Conservation (phyloP, 2,329 filamentous ascomycete species). For the Ophiocordyceps camponoti-floridani region DNA sequence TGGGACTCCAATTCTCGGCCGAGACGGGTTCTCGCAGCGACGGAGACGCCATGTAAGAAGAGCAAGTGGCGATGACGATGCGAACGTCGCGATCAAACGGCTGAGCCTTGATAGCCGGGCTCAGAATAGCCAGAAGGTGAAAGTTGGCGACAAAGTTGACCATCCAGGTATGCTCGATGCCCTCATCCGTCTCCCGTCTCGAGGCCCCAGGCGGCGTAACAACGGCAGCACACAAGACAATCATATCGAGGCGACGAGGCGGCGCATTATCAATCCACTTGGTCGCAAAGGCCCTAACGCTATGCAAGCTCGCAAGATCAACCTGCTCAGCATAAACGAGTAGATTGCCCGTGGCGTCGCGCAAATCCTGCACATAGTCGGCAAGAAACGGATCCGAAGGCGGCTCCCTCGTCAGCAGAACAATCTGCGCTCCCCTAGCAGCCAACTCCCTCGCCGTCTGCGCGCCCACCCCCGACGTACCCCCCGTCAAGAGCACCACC, state of each 20-base stretch:
- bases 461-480: conserved; percentile 83
- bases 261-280: conserved; percentile 96
- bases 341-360: conserved; percentile 58
- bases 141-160: conserved; percentile 94
- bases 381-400: conserved; percentile 74
- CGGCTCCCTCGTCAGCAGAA: conserved; percentile 71
- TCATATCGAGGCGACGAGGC: conserved; percentile 72
- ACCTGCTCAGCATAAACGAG: conserved; percentile 93
- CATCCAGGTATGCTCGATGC: conserved; percentile 80
- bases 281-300: conserved; percentile 81
- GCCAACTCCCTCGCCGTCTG: conserved; percentile 59
- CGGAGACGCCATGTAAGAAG: conserved; percentile 67
- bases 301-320: conserved; percentile 74
- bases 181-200: conserved; percentile 50
- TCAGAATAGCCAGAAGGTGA: conserved; percentile 80
- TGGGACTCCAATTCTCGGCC: conserved; percentile 34
- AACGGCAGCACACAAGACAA: conserved; percentile 72
- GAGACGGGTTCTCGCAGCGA: conserved; percentile 37
- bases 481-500: conserved; percentile 84
- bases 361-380: conserved; percentile 82
- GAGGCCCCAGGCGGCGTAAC: conserved; percentile 50
- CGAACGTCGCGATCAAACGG: conserved; percentile 87
- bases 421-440: conserved; percentile 67
- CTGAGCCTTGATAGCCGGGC: conserved; percentile 76
- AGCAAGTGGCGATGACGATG: conserved; percentile 72